Evolutionary conservation across 352 stramenopile genomes (phyloP).

Genomic region (Labyrinthula sp.): DNA sequence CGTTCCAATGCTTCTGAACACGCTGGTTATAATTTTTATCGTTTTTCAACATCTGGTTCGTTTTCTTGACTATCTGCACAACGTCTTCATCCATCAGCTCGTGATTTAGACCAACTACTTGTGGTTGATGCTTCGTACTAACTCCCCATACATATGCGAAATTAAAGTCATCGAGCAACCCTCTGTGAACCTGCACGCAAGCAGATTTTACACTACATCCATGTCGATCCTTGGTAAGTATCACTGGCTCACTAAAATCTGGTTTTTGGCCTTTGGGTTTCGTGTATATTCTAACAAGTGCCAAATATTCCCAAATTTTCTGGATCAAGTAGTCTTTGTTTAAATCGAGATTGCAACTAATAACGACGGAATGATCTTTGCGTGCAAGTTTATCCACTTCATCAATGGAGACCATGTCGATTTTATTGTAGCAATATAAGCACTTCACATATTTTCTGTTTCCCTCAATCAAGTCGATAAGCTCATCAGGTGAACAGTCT

Average conservation of each 20-base stretch:
- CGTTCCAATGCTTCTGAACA: too few relatives aligned
- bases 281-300: conserved; percentile 91
- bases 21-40: conserved; percentile 42
- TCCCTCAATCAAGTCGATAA: conserved; percentile 94
- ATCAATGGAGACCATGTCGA: conserved; percentile 95
- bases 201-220: conserved; percentile 82
- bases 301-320: conserved; percentile 90
- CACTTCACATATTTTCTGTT: conserved; percentile 96
- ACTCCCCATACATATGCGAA: conserved; percentile 91
- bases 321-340: conserved; percentile 89
- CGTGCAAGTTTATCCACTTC: conserved; percentile 87
- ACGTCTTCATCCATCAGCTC: conserved; percentile 90
- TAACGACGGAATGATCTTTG: conserved; percentile 75
- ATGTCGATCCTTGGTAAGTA: conserved; percentile 69
- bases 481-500: conserved; percentile 81
- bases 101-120: conserved; percentile 79
- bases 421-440: conserved; percentile 99
- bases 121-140: conserved; percentile 89
- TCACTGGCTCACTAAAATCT: conserved; percentile 86
- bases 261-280: conserved; percentile 80
- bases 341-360: conserved; percentile 69
- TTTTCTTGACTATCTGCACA: conserved; percentile 90
- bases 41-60: conserved; percentile 86
- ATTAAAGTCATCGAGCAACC: conserved; percentile 84
- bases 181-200: conserved; percentile 65